Conservation (phyloP, 352 stramenopile genomes). For the Albugo laibachii region DNA sequence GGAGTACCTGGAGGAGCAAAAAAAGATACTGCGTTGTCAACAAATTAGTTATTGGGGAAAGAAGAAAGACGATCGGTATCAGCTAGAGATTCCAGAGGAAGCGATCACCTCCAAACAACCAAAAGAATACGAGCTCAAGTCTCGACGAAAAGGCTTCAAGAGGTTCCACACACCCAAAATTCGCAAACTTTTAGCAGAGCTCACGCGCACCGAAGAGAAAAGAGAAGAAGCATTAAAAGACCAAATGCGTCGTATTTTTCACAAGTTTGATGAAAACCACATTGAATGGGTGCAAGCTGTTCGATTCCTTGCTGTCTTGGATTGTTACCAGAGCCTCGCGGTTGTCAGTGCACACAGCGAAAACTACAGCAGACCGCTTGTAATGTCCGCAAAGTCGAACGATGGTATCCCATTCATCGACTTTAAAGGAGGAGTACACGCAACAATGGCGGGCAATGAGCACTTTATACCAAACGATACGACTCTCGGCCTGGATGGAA, state of each 20-base stretch:
- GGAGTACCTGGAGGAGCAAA: slow-evolving; percentile 73
- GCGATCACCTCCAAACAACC: slow-evolving; percentile 63
- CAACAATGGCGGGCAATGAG: slow-evolving; percentile 29
- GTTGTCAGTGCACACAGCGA: slow-evolving; percentile 85
- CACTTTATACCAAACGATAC: slow-evolving; percentile 98
- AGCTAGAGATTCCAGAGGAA: slow-evolving; percentile 84
- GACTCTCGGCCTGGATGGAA: slow-evolving; percentile 48
- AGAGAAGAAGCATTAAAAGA: slow-evolving; percentile 74
- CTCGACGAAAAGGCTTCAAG: slow-evolving; percentile 83
- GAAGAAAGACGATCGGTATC: slow-evolving; percentile 87
- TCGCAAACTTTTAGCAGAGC: slow-evolving; percentile 43
- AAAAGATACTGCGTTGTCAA: slow-evolving; percentile 46
- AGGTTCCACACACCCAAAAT: slow-evolving; percentile 83
- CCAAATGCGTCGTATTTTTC: slow-evolving; percentile 85
- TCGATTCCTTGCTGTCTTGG: slow-evolving; percentile 83
- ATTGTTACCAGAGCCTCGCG: slow-evolving; percentile 90
- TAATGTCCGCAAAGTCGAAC: slow-evolving; percentile 46
- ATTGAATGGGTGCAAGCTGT: slow-evolving; percentile 87
- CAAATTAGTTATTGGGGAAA: slow-evolving; percentile 89
- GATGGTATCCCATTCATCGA: slow-evolving; percentile 59
- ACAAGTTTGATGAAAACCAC: slow-evolving; percentile 91
- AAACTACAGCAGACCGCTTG: slow-evolving; percentile 79
- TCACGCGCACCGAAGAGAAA: slow-evolving; percentile 58
- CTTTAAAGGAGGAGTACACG: slow-evolving; percentile 87
- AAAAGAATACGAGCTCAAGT: slow-evolving; percentile 90